phyloP scores from a whole-genome alignment of 2,329 filamentous ascomycete species.

The Neopestalotiopsis sp. region DNA sequence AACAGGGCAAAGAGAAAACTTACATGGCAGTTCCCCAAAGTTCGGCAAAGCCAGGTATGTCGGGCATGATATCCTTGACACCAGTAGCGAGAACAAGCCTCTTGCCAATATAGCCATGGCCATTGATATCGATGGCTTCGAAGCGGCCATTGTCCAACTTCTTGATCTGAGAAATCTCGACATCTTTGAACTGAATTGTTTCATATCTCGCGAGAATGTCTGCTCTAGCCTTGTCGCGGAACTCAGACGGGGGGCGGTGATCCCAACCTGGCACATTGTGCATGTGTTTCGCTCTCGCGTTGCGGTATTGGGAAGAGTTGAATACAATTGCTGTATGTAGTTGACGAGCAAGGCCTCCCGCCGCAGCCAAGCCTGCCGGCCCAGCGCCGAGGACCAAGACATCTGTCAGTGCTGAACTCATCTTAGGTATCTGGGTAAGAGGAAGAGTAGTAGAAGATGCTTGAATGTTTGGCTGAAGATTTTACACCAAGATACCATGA shows the following conservation, averaged over 20 bases:
- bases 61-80: constrained; percentile 17
- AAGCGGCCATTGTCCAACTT: constrained; percentile 10
- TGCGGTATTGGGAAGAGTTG: constrained; percentile 17
- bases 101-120: constrained; percentile 5
- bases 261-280: constrained; percentile 21
- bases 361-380: constrained; percentile 18
- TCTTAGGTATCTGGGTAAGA: neutral
- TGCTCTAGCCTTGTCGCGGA: neutral
- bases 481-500: too few relatives aligned
- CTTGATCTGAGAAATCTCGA: neutral
- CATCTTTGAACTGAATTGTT: constrained; percentile 8
- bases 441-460: neutral
- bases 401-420: neutral
- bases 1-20: neutral
- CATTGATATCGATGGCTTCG: constrained; percentile 8
- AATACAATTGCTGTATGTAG: constrained; percentile 15
- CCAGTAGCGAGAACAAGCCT: constrained; percentile 20
- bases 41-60: constrained; percentile 14
- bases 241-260: constrained; percentile 16
- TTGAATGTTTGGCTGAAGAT: neutral
- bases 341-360: constrained; percentile 17
- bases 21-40: constrained; percentile 18
- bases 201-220: constrained; percentile 16
- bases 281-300: constrained; percentile 14
- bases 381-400: constrained; percentile 21